Percentiles rank a stretch among this genome's conserved stretches.
These are phyloP conservation scores for Ophiostoma ips DNA, from an alignment of 2,329 filamentous ascomycete species.

Conservation along the genomic window DNA sequence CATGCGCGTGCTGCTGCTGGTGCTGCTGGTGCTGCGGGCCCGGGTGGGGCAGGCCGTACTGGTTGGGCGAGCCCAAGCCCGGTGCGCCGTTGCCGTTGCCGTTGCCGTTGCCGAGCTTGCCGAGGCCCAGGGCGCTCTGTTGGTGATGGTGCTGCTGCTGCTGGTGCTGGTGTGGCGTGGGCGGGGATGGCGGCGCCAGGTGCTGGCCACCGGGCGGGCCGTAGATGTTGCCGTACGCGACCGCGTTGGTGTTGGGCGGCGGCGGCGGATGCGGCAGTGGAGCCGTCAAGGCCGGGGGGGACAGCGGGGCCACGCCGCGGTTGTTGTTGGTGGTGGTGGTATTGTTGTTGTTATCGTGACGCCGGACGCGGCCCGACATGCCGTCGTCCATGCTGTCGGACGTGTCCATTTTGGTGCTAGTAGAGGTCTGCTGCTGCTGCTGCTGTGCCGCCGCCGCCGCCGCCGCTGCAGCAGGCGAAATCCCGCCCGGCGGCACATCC, in stretches of 20 bases:
- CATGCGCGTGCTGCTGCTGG: constrained; percentile 5
- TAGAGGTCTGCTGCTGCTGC: background rate
- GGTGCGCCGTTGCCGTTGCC: background rate
- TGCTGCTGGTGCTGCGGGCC: constrained; percentile 1
- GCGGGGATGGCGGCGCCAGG: background rate
- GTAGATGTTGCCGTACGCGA: background rate
- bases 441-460: background rate
- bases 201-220: background rate
- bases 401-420: background rate
- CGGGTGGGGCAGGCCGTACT: background rate
- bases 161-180: background rate
- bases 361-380: no score
- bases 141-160: background rate
- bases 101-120: background rate
- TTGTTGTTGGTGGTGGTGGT: no score
- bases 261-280: no score
- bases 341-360: no score
- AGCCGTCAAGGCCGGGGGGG: no score
- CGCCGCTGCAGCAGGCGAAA: background rate
- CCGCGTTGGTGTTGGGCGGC: background rate
- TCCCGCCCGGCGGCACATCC: constrained; percentile 12
- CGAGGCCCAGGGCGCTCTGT: background rate
- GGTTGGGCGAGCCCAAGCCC: background rate
- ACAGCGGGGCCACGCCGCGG: no score
- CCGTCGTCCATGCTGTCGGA: no score